Evolutionary conservation across 768 basidiomycete species (phyloP), one percentile per base, ranked within the genome.

Genomic region (Lactifluus volemus): DNA sequence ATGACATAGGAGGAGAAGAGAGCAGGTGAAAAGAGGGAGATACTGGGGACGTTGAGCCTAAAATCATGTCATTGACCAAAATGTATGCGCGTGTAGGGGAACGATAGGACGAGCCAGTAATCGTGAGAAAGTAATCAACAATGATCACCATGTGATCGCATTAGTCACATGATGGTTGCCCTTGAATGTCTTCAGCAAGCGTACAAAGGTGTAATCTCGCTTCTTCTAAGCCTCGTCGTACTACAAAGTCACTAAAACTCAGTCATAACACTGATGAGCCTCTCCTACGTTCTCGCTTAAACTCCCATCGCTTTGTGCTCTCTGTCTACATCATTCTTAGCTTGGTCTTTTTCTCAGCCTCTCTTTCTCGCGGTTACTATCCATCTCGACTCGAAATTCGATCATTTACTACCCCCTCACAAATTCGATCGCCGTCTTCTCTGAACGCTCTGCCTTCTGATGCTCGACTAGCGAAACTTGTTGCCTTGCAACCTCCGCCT

Each of bases 401-500:
- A 36, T 34, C 9, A 19, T 34, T 39, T 39, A 19, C 30, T 3
- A 41, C 29, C 14, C 14, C 34, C 15, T 15, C 25, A 10, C 34
- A 49, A 11, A 14, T 36, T 14, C 29, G 19, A 17, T 36, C 59
- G 25, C 38, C 29, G 14, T 66, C 65, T 52, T 38, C 45, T 41
- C 41, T 62, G 1, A 49, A 65, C 36, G 4, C 34, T n/a, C 50
- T 66, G 14, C 25, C 63, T 1, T 25, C 52, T 11, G 39, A 53
- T 14, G 17, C 38, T 8, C 58, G 65, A 5, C 57, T 65, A 8
- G 55, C 69, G 2, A 74, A 72, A 55, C 39, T 71, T 14, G 68
- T 70, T 17, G 58, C 66, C 1, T 29, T 73, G 17, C 54, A 66
- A 25, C 69, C 70, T 17, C 62, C 41, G 5, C 71, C 68, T 15